Conservation (phyloP, 257 asterid genomes). For the Craterostigma plantagineum region DNA sequence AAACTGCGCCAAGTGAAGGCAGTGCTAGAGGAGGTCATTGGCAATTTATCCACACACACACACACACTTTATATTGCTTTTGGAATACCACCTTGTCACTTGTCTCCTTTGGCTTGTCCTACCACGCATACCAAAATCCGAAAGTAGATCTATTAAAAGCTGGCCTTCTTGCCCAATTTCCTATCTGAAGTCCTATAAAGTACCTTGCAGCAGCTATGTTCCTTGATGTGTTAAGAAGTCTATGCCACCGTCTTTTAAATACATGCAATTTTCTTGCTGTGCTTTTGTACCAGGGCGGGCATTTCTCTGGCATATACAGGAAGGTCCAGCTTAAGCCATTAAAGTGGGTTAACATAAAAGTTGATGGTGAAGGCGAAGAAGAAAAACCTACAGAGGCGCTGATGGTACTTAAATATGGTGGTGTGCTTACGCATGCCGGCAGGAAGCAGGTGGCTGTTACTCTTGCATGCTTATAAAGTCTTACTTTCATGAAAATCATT, state of each 20-base stretch:
- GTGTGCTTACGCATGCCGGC: slow-evolving; percentile 99
- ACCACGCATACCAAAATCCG: too few species aligned
- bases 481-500: neutral
- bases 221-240: neutral
- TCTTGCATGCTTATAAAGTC: slow-evolving; percentile 10
- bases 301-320: slow-evolving; percentile 94
- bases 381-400: slow-evolving; percentile 94
- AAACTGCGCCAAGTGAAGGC: slow-evolving; percentile 99
- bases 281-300: slow-evolving; percentile 97
- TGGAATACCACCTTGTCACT: neutral
- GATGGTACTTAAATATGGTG: slow-evolving; percentile 97
- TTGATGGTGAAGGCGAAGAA: slow-evolving; percentile 84
- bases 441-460: slow-evolving; percentile 69
- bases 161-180: too few species aligned
- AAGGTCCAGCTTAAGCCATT: slow-evolving; percentile 94
- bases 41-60: slow-evolving; percentile 1
- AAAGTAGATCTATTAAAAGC: too few species aligned
- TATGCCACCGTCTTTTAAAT: too few species aligned
- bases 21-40: slow-evolving; percentile 92
- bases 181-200: too few species aligned
- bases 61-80: slow-evolving; percentile 2
- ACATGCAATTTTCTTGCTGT: too few species aligned
- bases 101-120: too few species aligned
- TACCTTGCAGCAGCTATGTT: neutral
- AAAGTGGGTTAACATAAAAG: slow-evolving; percentile 71